Evolutionary conservation across 148 eudicot species (phyloP), one percentile per base, ranked within the genome.

Genomic region (Vaccinium vitisidaea): DNA sequence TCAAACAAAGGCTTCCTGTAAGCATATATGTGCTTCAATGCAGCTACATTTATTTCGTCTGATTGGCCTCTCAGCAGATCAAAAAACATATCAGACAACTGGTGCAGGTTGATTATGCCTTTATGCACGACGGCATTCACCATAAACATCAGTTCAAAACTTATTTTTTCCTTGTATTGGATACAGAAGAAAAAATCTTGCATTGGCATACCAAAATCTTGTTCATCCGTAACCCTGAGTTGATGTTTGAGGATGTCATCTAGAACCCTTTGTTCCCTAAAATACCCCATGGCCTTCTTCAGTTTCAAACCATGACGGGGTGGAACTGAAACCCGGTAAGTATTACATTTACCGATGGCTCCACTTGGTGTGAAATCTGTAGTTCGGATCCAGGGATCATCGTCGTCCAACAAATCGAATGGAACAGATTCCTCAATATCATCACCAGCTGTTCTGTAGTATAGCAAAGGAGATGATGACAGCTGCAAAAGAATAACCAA

Each of bases 371-470:
- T 92, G 86, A 93, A 92, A 90, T 96, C 98, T 1, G 90, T 92
- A 27, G 98, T 94, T 25, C 98, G 88, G 49, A 95, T 93, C 99
- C 99, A 96, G 36, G 97, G 98, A 87, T 96, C 99, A 86, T 96
- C 98, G 73, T 96, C 99, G 81, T 96, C 99, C 80, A 96, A 87
- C 83, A 94, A 75, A 84, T 94, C 94, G 87, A 85, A 93, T 1
- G 97, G 92, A 75, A 91, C 91, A 0, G 97, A 78, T 25, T 82
- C 90, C 81, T 82, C 88, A 55, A 96, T 89, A 82, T 96, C 99
- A 75, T 96, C 99, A 85, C 93, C 96, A 0, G 96, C 99, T 15
- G 98, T 94, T 87, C 99, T 88, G 74, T 93, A 96, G 80, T 86
- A 90, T 52, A 96, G 55, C 81, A 84, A 53, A 52, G 99, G 99